phyloP scores from a whole-genome alignment of 2,329 filamentous ascomycete species.

The Colletotrichum sp. region DNA sequence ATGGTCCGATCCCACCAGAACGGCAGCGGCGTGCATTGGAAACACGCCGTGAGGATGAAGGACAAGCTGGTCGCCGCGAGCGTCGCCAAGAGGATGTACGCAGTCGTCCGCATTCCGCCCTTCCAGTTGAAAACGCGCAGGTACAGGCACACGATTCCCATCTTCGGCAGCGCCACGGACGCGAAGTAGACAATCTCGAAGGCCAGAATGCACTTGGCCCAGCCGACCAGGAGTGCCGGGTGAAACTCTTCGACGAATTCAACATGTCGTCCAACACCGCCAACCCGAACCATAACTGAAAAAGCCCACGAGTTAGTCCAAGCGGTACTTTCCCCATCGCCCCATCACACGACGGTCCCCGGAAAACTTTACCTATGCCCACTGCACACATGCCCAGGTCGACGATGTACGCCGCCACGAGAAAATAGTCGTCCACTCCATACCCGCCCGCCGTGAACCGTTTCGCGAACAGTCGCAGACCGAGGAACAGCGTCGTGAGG shows the following conservation, averaged over 20 bases:
- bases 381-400: slow-evolving; percentile 18
- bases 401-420: slow-evolving; percentile 13
- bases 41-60: slow-evolving; percentile 24
- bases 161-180: slow-evolving; percentile 31
- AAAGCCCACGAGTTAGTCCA: neutral
- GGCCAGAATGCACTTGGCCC: slow-evolving; percentile 28
- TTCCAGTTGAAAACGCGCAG: slow-evolving; percentile 33
- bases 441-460: slow-evolving; percentile 16
- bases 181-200: slow-evolving; percentile 34
- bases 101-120: slow-evolving; percentile 22
- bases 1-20: slow-evolving; percentile 34
- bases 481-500: slow-evolving; percentile 14
- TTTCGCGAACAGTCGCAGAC: slow-evolving; percentile 6
- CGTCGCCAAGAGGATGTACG: slow-evolving; percentile 24
- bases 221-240: slow-evolving; percentile 21
- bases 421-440: slow-evolving; percentile 15
- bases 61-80: slow-evolving; percentile 25
- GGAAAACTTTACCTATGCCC: slow-evolving; percentile 7
- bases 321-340: neutral
- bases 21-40: slow-evolving; percentile 44
- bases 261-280: slow-evolving; percentile 29
- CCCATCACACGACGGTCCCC: neutral
- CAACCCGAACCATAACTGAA: slow-evolving; percentile 27
- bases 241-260: slow-evolving; percentile 19
- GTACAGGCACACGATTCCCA: slow-evolving; percentile 33